Percentiles rank a stretch among this genome's conserved stretches.
These are phyloP conservation scores for Phytopythium mirpurense DNA, from an alignment of 352 stramenopile genomes.

Conservation along the genomic window DNA sequence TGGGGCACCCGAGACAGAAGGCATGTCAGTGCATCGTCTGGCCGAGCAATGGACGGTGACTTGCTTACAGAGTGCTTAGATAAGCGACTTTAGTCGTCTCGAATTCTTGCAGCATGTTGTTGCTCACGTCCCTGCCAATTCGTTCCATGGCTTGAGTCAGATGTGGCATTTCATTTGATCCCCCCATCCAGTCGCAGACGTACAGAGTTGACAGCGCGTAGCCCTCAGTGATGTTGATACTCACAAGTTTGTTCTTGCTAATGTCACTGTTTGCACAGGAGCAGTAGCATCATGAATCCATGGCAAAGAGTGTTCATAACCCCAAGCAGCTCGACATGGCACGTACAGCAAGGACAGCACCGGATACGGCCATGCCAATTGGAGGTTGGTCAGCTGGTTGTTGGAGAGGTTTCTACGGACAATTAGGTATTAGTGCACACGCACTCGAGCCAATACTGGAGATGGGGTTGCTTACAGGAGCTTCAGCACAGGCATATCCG, in stretches of 20 bases:
- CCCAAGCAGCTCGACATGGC: background rate
- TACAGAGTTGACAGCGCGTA: background rate
- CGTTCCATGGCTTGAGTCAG: background rate
- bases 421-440: background rate
- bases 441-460: background rate
- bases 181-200: background rate
- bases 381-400: background rate
- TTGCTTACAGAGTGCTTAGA: background rate
- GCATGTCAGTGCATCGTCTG: background rate
- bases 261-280: background rate
- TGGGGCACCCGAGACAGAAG: background rate
- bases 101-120: background rate
- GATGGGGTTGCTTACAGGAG: background rate
- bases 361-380: background rate
- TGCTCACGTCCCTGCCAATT: background rate
- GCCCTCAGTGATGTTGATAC: background rate
- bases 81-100: background rate
- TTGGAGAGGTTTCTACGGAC: background rate
- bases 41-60: background rate
- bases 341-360: conserved; percentile 1
- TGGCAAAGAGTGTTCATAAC: too few species aligned
- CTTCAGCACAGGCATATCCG: background rate
- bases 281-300: background rate
- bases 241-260: background rate
- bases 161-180: background rate